Evolutionary conservation across 305 asterid species (phyloP), one percentile per base, ranked within the genome.

Genomic region (Stenogyne calaminthoides): DNA sequence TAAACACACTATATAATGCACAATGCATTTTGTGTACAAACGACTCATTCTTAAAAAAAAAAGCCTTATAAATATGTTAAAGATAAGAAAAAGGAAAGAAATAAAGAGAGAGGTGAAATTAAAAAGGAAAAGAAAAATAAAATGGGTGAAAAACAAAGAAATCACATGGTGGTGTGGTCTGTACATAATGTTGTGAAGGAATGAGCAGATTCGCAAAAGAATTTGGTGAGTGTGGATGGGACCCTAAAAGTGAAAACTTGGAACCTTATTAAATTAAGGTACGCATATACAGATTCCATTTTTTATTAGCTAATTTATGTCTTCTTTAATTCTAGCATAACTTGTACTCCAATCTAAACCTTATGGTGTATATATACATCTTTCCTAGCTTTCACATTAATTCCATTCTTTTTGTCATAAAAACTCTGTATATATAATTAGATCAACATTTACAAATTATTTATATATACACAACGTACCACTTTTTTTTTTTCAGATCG

Each of bases 291-390:
- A 69, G n/a, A 20, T 36, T 7, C 42, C 20, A 55, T 55, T 18
- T 19, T 55, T 8, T 11, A 69, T 39, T 55, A 12, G 9, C 16
- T 12, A 69, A 37, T 46, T 46, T 19, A 14, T 46, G 51, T 3
- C 20, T 52, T 16, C 9, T 36, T 52, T 16, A 7, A 5, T 59
- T 22, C 14, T 70, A 40, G 32, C 74, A 57, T 70, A 70, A 70
- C 75, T 70, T 70, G 5, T 70, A 70, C 75, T 70, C 67, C 46
- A 70, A 58, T 32, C 67, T 70, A 22, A 32, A 54, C 12, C 67
- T 70, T 10, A 49, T 6, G 14, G 19, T 47, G 19, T 19, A 6
- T 51, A 18, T 18, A 52, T 15, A 15, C 16, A 49, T 6, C 20
- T 6, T 15, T 15, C 10, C 57, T 2, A 5, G 10, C 12, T 19